Conservation (phyloP, 192 early-diverging fungal species). For the Coemansia asiatica region DNA sequence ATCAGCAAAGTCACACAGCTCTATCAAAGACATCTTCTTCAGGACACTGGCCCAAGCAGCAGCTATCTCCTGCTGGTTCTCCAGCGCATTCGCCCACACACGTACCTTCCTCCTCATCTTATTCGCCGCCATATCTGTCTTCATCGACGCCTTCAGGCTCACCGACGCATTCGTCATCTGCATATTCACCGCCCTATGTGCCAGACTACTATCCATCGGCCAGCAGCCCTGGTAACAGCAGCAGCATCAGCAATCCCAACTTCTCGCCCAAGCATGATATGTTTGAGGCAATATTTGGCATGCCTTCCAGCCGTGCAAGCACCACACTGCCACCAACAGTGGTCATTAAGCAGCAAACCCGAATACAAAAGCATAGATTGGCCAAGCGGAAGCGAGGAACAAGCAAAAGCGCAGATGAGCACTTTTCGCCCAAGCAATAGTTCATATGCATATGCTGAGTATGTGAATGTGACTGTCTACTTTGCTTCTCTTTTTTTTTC, state of each 20-base stretch:
- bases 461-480: neutral
- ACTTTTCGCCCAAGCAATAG: neutral
- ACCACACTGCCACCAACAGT: slow-evolving; percentile 22
- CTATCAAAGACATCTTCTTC: neutral
- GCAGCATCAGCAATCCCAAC: neutral
- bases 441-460: neutral
- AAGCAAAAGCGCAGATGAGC: neutral
- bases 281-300: slow-evolving; percentile 39
- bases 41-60: neutral
- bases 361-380: neutral
- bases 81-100: slow-evolving; percentile 41
- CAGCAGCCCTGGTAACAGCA: neutral
- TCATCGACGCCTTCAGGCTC: slow-evolving; percentile 19
- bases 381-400: slow-evolving; percentile 15
- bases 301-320: slow-evolving; percentile 8
- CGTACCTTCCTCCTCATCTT: slow-evolving; percentile 23
- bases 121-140: slow-evolving; percentile 25
- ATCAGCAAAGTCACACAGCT: neutral
- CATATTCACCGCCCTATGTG: slow-evolving; percentile 49
- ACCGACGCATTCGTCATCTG: slow-evolving; percentile 38
- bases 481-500: neutral
- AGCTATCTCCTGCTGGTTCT: slow-evolving; percentile 32
- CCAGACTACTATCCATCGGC: slow-evolving; percentile 18
- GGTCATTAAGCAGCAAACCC: slow-evolving; percentile 26
- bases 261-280: slow-evolving; percentile 26